Conservation (phyloP, 768 basidiomycete species). For the Fomitopsis serialis region DNA sequence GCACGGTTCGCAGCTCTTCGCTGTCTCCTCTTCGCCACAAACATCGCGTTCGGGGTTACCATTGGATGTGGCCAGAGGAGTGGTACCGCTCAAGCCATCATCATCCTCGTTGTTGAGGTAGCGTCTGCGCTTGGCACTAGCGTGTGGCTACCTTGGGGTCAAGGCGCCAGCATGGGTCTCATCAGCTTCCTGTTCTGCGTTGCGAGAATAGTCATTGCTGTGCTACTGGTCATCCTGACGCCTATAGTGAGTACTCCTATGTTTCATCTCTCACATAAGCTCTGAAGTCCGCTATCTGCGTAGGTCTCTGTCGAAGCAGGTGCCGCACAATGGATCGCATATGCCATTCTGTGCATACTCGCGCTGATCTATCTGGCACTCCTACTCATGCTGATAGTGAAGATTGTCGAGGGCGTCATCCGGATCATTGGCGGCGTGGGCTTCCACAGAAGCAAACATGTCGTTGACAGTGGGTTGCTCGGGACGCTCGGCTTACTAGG, state of each 20-base stretch:
- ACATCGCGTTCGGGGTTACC: conserved; percentile 75
- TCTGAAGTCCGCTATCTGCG: neutral
- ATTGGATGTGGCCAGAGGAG: conserved; percentile 88
- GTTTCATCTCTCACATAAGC: neutral
- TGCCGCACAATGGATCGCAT: conserved; percentile 89
- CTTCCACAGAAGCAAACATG: conserved; percentile 79
- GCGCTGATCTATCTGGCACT: conserved; percentile 82
- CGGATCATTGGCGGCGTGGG: conserved; percentile 73
- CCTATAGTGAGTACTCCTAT: conserved; percentile 62
- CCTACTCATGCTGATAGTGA: conserved; percentile 74
- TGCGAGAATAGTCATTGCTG: conserved; percentile 83
- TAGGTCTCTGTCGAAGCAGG: conserved; percentile 82
- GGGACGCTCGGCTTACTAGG: conserved; percentile 76
- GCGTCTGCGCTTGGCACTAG: conserved; percentile 83
- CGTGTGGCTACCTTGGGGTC: conserved; percentile 95
- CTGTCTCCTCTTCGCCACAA: conserved; percentile 77
- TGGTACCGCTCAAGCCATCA: conserved; percentile 87
- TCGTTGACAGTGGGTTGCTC: conserved; percentile 81
- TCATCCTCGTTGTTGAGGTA: conserved; percentile 88
- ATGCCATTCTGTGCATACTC: conserved; percentile 83
- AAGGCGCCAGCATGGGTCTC: conserved; percentile 94
- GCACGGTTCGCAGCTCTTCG: conserved; percentile 87
- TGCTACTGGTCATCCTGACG: conserved; percentile 85
- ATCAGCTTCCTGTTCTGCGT: conserved; percentile 93
- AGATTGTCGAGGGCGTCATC: conserved; percentile 77